phyloP scores from a whole-genome alignment of 2,329 filamentous ascomycete genomes.

The Claviceps fusiformis region DNA sequence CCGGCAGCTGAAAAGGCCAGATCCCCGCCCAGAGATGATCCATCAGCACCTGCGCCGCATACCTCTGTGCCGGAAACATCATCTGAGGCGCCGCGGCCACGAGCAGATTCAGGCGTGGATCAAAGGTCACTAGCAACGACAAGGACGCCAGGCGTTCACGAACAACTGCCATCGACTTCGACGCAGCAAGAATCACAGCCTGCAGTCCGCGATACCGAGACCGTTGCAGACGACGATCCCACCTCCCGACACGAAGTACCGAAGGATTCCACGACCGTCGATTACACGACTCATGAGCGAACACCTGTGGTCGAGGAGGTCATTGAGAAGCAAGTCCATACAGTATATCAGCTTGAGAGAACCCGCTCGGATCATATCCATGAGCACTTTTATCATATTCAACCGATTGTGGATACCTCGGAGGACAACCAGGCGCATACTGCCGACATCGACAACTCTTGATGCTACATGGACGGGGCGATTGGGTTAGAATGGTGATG shows the following conservation, averaged over 20 bases:
- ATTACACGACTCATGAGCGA: background rate
- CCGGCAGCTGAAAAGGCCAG: background rate
- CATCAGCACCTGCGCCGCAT: background rate
- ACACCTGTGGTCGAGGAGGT: slow-evolving; percentile 1
- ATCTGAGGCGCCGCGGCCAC: background rate
- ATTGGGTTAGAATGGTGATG: too few relatives aligned
- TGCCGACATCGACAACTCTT: too few relatives aligned
- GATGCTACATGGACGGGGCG: background rate
- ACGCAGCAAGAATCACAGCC: too few relatives aligned
- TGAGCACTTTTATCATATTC: slow-evolving; percentile 1
- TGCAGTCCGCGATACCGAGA: too few relatives aligned
- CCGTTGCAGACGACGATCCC: background rate
- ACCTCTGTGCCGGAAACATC: background rate
- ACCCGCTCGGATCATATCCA: slow-evolving; percentile 4
- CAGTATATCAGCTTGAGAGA: background rate
- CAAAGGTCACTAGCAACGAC: background rate
- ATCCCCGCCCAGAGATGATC: background rate
- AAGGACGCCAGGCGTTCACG: too few relatives aligned
- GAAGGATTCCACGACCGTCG: background rate
- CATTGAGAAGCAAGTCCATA: slow-evolving; percentile 1
- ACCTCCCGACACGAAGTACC: background rate
- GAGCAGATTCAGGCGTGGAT: background rate
- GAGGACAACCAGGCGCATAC: background rate
- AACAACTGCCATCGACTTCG: too few relatives aligned
- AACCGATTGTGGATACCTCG: background rate